Evolutionary conservation across 1,284 basidiomycete genomes (phyloP).

Genomic region (Agroathelia rolfsii): DNA sequence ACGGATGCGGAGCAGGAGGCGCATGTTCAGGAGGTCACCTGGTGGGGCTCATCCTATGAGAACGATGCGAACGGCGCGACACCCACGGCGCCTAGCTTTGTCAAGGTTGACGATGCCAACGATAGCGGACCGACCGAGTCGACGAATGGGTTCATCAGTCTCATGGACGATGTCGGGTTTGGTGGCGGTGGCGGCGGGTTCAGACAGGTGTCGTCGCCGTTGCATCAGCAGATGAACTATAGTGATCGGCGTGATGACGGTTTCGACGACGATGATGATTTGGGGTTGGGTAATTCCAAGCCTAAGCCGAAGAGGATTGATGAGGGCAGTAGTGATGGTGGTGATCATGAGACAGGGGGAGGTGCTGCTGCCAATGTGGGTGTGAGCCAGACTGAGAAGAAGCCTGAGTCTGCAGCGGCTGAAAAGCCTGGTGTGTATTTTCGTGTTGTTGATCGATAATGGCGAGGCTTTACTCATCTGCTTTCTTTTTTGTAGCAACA

Average conservation of each 20-base stretch:
- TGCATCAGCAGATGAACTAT: no score
- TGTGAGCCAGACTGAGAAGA: constrained; percentile 16
- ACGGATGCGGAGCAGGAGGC: constrained; percentile 13
- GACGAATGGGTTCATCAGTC: constrained; percentile 69
- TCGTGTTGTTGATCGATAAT: constrained; percentile 14
- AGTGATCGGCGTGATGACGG: constrained; percentile 24
- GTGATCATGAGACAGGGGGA: constrained; percentile 17
- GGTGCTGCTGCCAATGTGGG: no score
- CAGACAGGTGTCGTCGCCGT: no score
- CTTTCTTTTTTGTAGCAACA: constrained; percentile 9
- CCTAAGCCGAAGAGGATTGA: constrained; percentile 28
- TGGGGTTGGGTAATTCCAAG: constrained; percentile 80
- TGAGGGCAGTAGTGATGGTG: constrained; percentile 16
- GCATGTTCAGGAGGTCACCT: constrained; percentile 32
- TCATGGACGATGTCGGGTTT: constrained; percentile 63
- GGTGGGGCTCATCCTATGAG: constrained; percentile 53
- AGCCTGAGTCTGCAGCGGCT: constrained; percentile 17
- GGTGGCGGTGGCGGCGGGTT: no score
- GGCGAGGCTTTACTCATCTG: constrained; percentile 18
- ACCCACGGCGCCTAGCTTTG: constrained; percentile 59
- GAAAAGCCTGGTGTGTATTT: constrained; percentile 27
- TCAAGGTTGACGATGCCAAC: constrained; percentile 35
- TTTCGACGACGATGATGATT: constrained; percentile 76
- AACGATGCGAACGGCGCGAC: constrained; percentile 43
- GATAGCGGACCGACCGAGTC: constrained; percentile 29